Evolutionary conservation across 2,329 filamentous ascomycete species (phyloP).

Genomic region (Beauveria asiatica): DNA sequence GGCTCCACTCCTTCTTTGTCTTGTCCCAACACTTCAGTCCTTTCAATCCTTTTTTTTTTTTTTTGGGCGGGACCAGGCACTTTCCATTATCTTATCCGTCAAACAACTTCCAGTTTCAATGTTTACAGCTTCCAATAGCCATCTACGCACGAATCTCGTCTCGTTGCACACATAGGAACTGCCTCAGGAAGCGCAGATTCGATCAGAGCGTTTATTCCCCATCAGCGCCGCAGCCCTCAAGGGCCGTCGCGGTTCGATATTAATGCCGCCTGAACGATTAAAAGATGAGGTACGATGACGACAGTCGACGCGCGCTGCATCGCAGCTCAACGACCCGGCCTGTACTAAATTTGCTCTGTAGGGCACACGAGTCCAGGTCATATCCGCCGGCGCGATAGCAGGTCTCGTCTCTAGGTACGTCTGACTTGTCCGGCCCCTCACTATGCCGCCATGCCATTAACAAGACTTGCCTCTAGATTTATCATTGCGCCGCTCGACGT

Average conservation of each 20-base stretch:
- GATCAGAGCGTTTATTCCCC: neutral
- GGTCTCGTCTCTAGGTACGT: conserved; percentile 78
- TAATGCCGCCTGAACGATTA: conserved; percentile 41
- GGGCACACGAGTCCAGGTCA: conserved; percentile 49
- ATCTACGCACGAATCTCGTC: neutral
- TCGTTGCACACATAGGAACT: too few relatives aligned
- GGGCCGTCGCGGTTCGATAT: conserved; percentile 14
- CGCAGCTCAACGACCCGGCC: neutral
- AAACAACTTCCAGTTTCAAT: neutral
- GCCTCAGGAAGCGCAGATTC: too few relatives aligned
- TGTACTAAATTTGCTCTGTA: conserved; percentile 17
- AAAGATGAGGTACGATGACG: conserved; percentile 46
- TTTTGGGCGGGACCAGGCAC: neutral
- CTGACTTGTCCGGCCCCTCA: neutral
- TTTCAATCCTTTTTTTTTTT: too few relatives aligned
- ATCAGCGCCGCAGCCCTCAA: neutral
- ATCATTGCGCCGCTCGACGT: conserved; percentile 93
- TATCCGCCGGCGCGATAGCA: conserved; percentile 52
- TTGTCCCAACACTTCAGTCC: neutral
- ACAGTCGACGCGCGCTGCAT: neutral
- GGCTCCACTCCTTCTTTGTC: neutral
- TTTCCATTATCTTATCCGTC: neutral
- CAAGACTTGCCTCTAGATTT: conserved; percentile 49
- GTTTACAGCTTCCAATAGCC: neutral
- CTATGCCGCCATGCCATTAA: conserved; percentile 10